Percentiles rank a stretch among this genome's conserved stretches.
phyloP scores from a whole-genome alignment of 495 filamentous ascomycete genomes.

The Lophium mytilinum region DNA sequence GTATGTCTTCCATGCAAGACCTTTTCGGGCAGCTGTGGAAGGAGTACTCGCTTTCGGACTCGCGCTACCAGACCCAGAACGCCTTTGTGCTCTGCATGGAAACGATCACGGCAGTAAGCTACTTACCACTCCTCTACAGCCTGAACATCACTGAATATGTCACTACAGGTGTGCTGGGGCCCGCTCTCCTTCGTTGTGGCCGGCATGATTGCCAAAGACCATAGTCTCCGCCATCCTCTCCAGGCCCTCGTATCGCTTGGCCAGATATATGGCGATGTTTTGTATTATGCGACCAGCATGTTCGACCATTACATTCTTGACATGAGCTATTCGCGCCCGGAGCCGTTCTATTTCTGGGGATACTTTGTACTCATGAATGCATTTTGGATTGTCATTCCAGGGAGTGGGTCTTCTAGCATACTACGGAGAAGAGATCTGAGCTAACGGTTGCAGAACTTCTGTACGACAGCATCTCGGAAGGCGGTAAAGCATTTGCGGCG shows the following conservation, averaged over 20 bases:
- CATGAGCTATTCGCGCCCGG: constrained; percentile 61
- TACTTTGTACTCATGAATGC: constrained; percentile 84
- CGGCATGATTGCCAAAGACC: constrained; percentile 48
- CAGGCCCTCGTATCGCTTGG: constrained; percentile 66
- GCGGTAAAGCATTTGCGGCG: constrained; percentile 14
- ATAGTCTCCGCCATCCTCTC: constrained; percentile 59
- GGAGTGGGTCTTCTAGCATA: constrained; percentile 23
- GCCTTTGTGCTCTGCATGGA: constrained; percentile 80
- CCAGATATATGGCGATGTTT: constrained; percentile 76
- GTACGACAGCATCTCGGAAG: constrained; percentile 9
- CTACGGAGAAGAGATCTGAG: background rate
- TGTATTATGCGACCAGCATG: constrained; percentile 79
- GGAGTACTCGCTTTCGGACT: constrained; percentile 78
- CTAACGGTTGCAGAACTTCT: constrained; percentile 10
- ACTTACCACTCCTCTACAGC: background rate
- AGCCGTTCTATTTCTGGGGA: constrained; percentile 75
- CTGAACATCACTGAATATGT: constrained; percentile 1
- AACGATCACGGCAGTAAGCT: constrained; percentile 65
- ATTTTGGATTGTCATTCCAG: constrained; percentile 76
- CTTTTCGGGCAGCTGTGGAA: constrained; percentile 81
- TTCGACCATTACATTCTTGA: constrained; percentile 54
- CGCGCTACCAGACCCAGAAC: constrained; percentile 70
- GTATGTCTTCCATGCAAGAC: constrained; percentile 50
- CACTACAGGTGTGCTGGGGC: constrained; percentile 58
- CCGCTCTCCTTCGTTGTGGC: constrained; percentile 68